Evolutionary conservation across 257 asterid genomes (phyloP), one percentile per base, ranked within the genome.

Genomic region (Oldenlandia corymbosa): DNA sequence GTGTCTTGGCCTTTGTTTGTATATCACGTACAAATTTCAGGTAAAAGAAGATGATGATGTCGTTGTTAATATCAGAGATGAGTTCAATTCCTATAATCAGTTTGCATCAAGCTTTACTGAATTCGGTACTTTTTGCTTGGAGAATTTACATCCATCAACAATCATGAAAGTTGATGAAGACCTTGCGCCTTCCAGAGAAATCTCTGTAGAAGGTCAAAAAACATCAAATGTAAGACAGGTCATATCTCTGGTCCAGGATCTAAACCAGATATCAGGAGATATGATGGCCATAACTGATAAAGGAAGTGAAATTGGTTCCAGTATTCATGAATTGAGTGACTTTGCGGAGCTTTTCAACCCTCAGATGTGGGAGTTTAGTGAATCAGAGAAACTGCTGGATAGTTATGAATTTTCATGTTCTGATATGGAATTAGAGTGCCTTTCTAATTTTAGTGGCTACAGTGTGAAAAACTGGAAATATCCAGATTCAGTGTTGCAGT

Each of bases 41-140:
- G 95, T 92, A 39, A 76, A 80, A 65, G 99, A 92, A 79, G 88
- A 85, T 71, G 72, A 74, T 51, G 68, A 75, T 24, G 61, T 82
- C 54, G 83, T 75, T 69, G 61, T 81, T 49, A 53, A 32, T 48
- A 52, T 83, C 47, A 74, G 71, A 65, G 71, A 73, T 64, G 72
- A 71, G 64, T 80, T 77, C 69, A 77, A 71, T 49, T 67, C 76
- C 46, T 70, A 73, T 72, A 71, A 52, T 41, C 73, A 64, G 42
- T 62, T 76, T 60, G 75, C 57, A 50, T 75, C 61, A 20, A 28
- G 52, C 68, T 32, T 72, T 62, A 54, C 76, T 18, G 73, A 80
- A 48, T 26, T 49, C 9, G 48, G 66, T 58, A 60, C 86, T 43
- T 34, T 67, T 60, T 60, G 65, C 73, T 42, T 62, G 62, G 78